Conservation (phyloP, 108 stramenopile species). For the Cyclotella baltica region DNA sequence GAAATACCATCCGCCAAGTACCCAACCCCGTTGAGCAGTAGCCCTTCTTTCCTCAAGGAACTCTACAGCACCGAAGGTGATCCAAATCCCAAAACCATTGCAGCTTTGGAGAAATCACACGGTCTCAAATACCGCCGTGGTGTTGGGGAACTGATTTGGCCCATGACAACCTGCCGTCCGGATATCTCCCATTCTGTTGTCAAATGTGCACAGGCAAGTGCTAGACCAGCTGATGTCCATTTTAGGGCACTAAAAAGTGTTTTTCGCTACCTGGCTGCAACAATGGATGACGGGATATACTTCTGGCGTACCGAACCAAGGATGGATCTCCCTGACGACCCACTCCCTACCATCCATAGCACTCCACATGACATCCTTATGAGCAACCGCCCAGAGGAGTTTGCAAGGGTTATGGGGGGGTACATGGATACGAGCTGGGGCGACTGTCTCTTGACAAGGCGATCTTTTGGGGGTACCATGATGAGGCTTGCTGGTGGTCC, state of each 20-base stretch:
- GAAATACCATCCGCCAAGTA: background rate
- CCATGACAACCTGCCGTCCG: background rate
- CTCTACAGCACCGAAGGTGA: background rate
- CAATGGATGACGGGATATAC: conserved; percentile 3
- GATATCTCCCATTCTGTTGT: background rate
- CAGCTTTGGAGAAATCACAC: background rate
- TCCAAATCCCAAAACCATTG: background rate
- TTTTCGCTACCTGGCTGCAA: background rate
- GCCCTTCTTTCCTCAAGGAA: background rate
- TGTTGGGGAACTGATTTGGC: background rate
- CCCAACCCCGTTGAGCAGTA: background rate
- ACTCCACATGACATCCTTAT: conserved; percentile 1
- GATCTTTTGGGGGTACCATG: background rate
- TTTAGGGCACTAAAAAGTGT: background rate
- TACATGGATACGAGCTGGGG: conserved; percentile 2
- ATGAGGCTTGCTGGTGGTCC: conserved; percentile 1
- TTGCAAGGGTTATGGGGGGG: background rate
- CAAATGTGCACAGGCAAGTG: background rate
- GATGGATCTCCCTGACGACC: background rate
- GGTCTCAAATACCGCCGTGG: background rate
- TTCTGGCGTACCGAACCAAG: background rate
- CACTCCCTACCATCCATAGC: background rate
- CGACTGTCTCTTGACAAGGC: background rate
- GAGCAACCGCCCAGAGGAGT: background rate
- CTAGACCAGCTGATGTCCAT: background rate